These are phyloP conservation scores for Epichloe typhina DNA, from an alignment of 2,329 filamentous ascomycete genomes.

Conservation along the genomic window DNA sequence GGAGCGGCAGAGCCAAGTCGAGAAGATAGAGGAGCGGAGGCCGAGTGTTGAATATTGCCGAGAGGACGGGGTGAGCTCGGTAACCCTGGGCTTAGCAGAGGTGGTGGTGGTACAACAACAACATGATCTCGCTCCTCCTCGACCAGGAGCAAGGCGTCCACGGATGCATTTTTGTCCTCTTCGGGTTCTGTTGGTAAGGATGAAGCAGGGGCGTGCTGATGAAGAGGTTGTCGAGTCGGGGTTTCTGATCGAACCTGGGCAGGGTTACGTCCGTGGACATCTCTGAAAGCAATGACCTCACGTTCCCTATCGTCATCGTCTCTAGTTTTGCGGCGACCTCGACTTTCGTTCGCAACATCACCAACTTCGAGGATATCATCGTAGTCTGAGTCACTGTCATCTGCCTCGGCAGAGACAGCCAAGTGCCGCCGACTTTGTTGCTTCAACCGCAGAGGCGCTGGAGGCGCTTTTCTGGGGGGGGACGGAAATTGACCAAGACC, in stretches of 20 bases:
- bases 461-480: constrained; percentile 67
- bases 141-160: constrained; percentile 36
- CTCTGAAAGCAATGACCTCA: constrained; percentile 51
- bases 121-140: constrained; percentile 18
- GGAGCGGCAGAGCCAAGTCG: constrained; percentile 33
- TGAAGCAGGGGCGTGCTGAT: background rate
- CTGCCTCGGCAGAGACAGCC: constrained; percentile 33
- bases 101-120: constrained; percentile 26
- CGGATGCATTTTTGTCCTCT: constrained; percentile 19
- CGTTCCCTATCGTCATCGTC: constrained; percentile 77
- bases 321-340: constrained; percentile 71
- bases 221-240: background rate
- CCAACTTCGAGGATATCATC: constrained; percentile 63
- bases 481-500: constrained; percentile 40
- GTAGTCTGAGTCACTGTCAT: constrained; percentile 67
- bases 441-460: constrained; percentile 64
- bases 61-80: constrained; percentile 47
- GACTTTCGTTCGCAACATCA: constrained; percentile 44
- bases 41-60: constrained; percentile 32
- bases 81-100: constrained; percentile 45
- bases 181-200: background rate
- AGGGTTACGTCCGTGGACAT: constrained; percentile 56
- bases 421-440: constrained; percentile 13
- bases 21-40: constrained; percentile 55
- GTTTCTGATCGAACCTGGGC: constrained; percentile 42